Conservation (phyloP, 352 stramenopile genomes). For the Phytophthora tubulina region DNA sequence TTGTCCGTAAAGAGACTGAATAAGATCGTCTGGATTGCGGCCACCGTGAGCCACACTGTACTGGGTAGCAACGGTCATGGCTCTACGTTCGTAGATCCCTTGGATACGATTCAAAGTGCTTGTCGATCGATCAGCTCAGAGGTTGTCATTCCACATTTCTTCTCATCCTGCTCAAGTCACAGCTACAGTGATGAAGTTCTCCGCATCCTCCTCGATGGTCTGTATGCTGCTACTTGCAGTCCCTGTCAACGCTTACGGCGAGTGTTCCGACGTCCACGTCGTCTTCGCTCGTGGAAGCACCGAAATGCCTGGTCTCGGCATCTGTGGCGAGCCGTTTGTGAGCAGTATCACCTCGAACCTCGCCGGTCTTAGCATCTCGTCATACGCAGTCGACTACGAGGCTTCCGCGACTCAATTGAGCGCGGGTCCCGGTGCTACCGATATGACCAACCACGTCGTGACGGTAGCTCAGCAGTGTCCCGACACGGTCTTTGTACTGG, state of each 20-base stretch:
- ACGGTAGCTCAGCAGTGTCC: slow-evolving; percentile 26
- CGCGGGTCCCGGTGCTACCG: slow-evolving; percentile 31
- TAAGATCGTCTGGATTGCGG: too few relatives aligned
- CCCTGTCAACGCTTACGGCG: background rate
- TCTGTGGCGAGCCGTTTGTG: background rate
- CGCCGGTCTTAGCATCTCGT: slow-evolving; percentile 21
- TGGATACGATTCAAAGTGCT: too few relatives aligned
- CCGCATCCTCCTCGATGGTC: background rate
- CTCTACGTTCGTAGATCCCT: too few relatives aligned
- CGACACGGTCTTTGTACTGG: slow-evolving; percentile 30
- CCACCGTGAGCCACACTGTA: too few relatives aligned
- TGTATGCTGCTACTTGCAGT: background rate
- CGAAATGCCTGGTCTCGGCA: background rate
- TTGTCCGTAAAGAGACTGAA: too few relatives aligned
- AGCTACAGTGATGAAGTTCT: background rate
- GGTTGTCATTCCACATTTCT: background rate
- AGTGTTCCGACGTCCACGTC: background rate
- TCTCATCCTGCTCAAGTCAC: background rate
- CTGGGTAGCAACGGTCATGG: too few relatives aligned
- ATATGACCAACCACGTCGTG: slow-evolving; percentile 38
- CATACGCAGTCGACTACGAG: slow-evolving; percentile 37
- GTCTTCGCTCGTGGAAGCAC: background rate
- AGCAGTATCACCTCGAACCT: slow-evolving; percentile 17
- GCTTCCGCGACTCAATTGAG: slow-evolving; percentile 25
- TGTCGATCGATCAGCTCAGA: too few relatives aligned